Evolutionary conservation across 1,139 yeast genomes (phyloP).

Genomic region (Komagataea norvegica): DNA sequence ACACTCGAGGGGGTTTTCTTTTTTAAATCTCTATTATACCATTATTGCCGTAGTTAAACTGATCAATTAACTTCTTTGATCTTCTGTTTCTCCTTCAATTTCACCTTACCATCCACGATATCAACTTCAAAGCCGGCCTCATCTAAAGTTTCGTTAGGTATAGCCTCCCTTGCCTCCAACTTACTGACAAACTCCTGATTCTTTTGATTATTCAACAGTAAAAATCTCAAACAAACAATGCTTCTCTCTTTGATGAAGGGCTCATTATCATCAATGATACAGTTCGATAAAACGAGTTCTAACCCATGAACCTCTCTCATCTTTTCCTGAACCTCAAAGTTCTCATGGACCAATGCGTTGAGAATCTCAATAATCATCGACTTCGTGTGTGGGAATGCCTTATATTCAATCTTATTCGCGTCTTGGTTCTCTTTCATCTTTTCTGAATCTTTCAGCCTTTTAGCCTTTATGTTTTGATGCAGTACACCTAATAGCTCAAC

Average conservation of each 20-base stretch:
- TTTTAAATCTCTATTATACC: no score
- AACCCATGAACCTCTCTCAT: slow-evolving; percentile 66
- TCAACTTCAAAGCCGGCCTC: slow-evolving; percentile 59
- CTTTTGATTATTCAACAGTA: slow-evolving; percentile 54
- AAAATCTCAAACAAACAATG: slow-evolving; percentile 67
- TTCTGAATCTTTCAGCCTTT: slow-evolving; percentile 26
- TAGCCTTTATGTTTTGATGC: slow-evolving; percentile 39
- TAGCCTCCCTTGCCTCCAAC: slow-evolving; percentile 52
- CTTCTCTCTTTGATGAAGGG: slow-evolving; percentile 87
- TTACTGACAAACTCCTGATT: slow-evolving; percentile 74
- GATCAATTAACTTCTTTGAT: not conserved
- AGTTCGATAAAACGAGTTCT: slow-evolving; percentile 68
- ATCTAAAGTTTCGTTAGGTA: slow-evolving; percentile 44
- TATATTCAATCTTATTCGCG: slow-evolving; percentile 25
- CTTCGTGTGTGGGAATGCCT: slow-evolving; percentile 56
- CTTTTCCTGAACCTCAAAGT: slow-evolving; percentile 57
- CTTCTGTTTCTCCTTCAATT: slow-evolving; percentile 27
- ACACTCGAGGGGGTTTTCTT: no score
- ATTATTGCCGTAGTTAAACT: no score
- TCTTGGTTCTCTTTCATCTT: slow-evolving; percentile 17
- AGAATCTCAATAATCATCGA: slow-evolving; percentile 57
- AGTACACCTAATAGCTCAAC: slow-evolving; percentile 42
- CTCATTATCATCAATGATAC: slow-evolving; percentile 81
- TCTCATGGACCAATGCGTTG: slow-evolving; percentile 48
- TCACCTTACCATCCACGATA: slow-evolving; percentile 50